Evolutionary conservation across 805 yeast genomes (phyloP).

Genomic region (Candida hungchunana): DNA sequence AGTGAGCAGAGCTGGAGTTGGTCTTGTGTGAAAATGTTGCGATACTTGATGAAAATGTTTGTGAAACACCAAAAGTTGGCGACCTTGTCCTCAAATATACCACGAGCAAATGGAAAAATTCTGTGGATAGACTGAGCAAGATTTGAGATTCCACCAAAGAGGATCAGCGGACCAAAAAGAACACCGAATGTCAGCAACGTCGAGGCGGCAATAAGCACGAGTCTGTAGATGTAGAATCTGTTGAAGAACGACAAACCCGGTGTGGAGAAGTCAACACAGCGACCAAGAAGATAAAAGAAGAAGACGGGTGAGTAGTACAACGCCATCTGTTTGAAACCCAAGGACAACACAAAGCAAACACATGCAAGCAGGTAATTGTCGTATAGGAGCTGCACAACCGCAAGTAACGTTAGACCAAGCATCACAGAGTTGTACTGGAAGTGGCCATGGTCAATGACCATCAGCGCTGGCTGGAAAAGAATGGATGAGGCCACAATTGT

Average conservation of each 20-base stretch:
- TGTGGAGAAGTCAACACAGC: conserved; percentile 27
- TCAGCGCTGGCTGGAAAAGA: conserved; percentile 77
- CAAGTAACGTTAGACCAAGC: conserved; percentile 77
- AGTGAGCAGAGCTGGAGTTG: conserved; percentile 60
- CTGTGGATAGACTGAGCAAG: conserved; percentile 56
- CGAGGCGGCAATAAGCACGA: conserved; percentile 58
- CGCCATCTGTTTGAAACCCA: conserved; percentile 94
- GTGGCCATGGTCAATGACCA: conserved; percentile 93
- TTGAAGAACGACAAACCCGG: conserved; percentile 10
- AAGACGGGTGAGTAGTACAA: conserved; percentile 88
- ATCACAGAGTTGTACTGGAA: conserved; percentile 93
- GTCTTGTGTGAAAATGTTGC: conserved; percentile 43
- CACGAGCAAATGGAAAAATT: conserved; percentile 89
- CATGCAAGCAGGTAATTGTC: conserved; percentile 67
- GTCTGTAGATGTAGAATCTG: conserved; percentile 49
- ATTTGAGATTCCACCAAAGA: conserved; percentile 37
- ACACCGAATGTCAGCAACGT: conserved; percentile 51
- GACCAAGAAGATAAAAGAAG: conserved; percentile 72
- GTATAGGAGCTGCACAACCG: conserved; percentile 61
- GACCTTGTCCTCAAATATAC: conserved; percentile 95
- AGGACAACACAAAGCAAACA: conserved; percentile 67
- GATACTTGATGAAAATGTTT: conserved; percentile 72
- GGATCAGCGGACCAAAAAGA: conserved; percentile 57
- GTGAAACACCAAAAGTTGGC: conserved; percentile 98
- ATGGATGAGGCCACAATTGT: conserved; percentile 72